Evolutionary conservation across 495 filamentous ascomycete genomes (phyloP).

Genomic region (Aspergillus sclerotiicarbonarius): DNA sequence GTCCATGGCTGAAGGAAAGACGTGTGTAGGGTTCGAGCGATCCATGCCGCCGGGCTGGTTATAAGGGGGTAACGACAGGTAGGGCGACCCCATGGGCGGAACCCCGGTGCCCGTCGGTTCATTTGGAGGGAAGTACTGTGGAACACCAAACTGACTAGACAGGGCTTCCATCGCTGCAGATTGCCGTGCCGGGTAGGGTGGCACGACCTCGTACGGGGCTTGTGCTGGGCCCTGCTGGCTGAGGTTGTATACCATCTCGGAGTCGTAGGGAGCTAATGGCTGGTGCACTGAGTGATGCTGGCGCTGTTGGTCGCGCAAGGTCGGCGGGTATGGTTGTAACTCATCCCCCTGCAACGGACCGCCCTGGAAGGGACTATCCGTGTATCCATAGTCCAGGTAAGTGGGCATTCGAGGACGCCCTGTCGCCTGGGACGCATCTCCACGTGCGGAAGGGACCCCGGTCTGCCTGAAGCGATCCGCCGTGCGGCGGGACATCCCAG

Average conservation of each 20-base stretch:
- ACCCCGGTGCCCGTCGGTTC: slow-evolving; percentile 65
- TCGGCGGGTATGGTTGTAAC: slow-evolving; percentile 46
- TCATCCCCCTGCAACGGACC: slow-evolving; percentile 43
- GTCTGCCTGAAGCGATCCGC: slow-evolving; percentile 37
- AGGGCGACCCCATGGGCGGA: slow-evolving; percentile 49
- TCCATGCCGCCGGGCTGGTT: slow-evolving; percentile 51
- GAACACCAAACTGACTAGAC: slow-evolving; percentile 62
- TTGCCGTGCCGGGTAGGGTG: slow-evolving; percentile 75
- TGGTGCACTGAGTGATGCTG: slow-evolving; percentile 24
- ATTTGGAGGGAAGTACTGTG: slow-evolving; percentile 74
- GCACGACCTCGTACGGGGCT: slow-evolving; percentile 72
- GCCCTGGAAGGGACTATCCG: slow-evolving; percentile 37
- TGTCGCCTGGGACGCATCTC: slow-evolving; percentile 37
- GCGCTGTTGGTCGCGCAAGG: slow-evolving; percentile 34
- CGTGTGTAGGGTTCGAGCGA: slow-evolving; percentile 47
- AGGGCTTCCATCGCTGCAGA: slow-evolving; percentile 80
- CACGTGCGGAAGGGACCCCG: slow-evolving; percentile 34
- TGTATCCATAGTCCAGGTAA: slow-evolving; percentile 46
- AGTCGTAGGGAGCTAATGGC: slow-evolving; percentile 53
- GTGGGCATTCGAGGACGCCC: slow-evolving; percentile 34
- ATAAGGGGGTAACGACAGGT: slow-evolving; percentile 56
- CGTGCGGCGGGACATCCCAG: slow-evolving; percentile 28
- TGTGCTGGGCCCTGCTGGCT: slow-evolving; percentile 63
- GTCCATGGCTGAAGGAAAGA: slow-evolving; percentile 54
- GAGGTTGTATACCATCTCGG: slow-evolving; percentile 78